Evolutionary conservation across 1,139 yeast species (phyloP).

Genomic region (Pichia sp.): DNA sequence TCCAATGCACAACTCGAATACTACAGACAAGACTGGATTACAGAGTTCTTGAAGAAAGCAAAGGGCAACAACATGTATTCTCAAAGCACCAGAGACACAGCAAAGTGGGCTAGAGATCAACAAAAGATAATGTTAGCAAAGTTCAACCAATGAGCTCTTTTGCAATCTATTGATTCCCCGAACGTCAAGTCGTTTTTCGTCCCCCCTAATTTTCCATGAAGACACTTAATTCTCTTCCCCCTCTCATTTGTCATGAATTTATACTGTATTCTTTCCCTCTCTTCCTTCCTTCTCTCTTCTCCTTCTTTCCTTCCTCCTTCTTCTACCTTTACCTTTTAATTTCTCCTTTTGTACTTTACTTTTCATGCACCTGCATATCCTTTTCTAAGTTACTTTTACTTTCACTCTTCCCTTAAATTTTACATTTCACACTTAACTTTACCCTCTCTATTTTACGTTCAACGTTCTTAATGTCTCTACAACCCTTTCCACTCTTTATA

Average conservation of each 20-base stretch:
- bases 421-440: not conserved
- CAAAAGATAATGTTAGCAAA: slow-evolving; percentile 46
- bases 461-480: no score
- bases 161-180: not conserved
- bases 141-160: not conserved
- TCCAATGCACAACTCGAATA: slow-evolving; percentile 57
- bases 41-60: slow-evolving; percentile 68
- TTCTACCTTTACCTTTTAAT: slow-evolving; percentile 1
- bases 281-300: not conserved
- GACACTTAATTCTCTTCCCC: slow-evolving; percentile 1
- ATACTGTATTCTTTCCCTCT: not conserved
- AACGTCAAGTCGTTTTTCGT: not conserved
- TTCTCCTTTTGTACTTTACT: not conserved
- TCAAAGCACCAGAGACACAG: slow-evolving; percentile 73
- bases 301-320: not conserved
- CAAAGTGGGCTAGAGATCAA: slow-evolving; percentile 95
- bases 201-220: not conserved
- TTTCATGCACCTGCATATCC: not conserved
- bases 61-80: slow-evolving; percentile 55
- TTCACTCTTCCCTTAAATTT: not conserved
- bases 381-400: not conserved
- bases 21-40: slow-evolving; percentile 70
- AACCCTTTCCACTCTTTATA: no score
- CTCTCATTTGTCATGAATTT: slow-evolving; percentile 1
- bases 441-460: not conserved